These are phyloP conservation scores for Primulina tabacum DNA, from an alignment of 257 asterid genomes.

Conservation along the genomic window DNA sequence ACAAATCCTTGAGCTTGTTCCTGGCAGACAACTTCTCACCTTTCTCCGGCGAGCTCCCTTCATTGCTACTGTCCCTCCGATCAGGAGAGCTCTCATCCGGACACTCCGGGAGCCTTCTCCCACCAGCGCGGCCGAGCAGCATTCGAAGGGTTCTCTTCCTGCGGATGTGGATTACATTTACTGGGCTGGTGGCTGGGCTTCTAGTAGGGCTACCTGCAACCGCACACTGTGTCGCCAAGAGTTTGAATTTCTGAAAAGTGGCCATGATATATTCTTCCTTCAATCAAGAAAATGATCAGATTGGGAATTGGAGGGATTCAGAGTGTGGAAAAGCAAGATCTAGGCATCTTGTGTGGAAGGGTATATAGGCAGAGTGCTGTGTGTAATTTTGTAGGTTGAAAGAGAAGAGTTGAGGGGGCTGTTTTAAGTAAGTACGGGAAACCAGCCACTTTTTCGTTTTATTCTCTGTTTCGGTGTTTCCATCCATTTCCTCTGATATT, in stretches of 20 bases:
- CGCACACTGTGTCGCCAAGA: conserved; percentile 78
- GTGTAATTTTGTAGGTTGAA: not conserved
- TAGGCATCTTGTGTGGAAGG: conserved; percentile 23
- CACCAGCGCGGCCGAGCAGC: conserved; percentile 60
- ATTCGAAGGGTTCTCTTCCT: conserved; percentile 77
- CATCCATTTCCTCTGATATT: not conserved
- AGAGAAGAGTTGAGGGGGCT: not conserved
- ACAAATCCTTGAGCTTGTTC: conserved; percentile 56
- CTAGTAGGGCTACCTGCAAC: conserved; percentile 78
- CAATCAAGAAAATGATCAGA: too few species aligned
- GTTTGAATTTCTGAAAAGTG: conserved; percentile 75
- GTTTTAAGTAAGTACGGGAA: not conserved
- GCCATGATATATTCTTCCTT: conserved; percentile 38
- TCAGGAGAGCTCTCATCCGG: conserved; percentile 30
- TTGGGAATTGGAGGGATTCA: too few species aligned
- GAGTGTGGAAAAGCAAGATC: conserved; percentile 36
- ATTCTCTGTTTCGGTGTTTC: not conserved
- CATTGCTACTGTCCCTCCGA: conserved; percentile 22
- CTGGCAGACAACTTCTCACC: conserved; percentile 27
- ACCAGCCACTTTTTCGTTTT: not conserved
- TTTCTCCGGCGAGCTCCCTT: conserved; percentile 22
- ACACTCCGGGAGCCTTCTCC: conserved; percentile 1
- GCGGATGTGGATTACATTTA: conserved; percentile 63
- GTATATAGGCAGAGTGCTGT: not conserved
- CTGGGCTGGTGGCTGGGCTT: conserved; percentile 79